Evolutionary conservation across 768 basidiomycete genomes (phyloP).

Genomic region (Scleroderma citrinum): DNA sequence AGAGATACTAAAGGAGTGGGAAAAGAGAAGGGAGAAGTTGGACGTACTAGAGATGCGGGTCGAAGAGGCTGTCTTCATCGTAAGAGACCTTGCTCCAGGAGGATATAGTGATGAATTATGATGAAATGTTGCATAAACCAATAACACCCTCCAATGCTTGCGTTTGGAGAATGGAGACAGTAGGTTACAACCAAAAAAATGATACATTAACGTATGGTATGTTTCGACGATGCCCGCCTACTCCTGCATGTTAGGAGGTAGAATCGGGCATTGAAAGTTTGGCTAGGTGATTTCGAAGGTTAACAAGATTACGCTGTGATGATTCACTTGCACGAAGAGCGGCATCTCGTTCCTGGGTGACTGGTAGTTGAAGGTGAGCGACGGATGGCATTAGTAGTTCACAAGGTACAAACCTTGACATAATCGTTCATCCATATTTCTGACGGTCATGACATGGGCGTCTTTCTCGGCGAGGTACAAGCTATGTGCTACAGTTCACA

Average conservation of each 20-base stretch:
- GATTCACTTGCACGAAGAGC: background rate
- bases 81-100: slow-evolving; percentile 66
- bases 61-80: slow-evolving; percentile 84
- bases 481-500: background rate
- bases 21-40: slow-evolving; percentile 67
- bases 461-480: background rate
- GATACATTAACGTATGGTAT: background rate
- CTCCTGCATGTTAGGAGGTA: background rate
- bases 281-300: background rate
- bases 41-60: slow-evolving; percentile 78
- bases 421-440: background rate
- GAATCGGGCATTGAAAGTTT: background rate
- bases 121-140: background rate
- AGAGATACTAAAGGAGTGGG: slow-evolving; percentile 68
- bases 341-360: background rate
- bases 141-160: no score
- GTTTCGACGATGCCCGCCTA: background rate
- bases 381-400: background rate
- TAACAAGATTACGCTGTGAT: background rate
- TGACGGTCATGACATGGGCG: background rate
- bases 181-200: background rate
- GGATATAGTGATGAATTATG: slow-evolving; percentile 42
- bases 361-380: background rate
- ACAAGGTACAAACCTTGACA: background rate
- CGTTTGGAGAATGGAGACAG: no score